Base-by-base conservation (phyloP, 2,329 filamentous ascomycete genomes). In the Verticillium tricorpus region DNA sequence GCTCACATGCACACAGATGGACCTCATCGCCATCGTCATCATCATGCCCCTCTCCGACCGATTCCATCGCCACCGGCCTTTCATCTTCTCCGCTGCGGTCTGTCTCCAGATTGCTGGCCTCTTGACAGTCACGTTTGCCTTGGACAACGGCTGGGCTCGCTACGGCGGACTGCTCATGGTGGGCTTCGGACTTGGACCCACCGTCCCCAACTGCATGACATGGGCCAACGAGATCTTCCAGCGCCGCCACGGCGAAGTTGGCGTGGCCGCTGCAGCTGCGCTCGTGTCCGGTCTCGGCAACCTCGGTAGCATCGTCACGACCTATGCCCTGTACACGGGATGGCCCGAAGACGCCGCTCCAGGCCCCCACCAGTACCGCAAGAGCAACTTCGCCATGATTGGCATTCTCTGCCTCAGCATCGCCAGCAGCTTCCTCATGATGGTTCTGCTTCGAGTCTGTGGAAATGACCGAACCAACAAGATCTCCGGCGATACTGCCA, bases 161-260 rank as follows among this genome's bases (percentile, higher is more conserved):
- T 97, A 97, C 72, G 91, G 90, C 57, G 93, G 93, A 4, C 85
- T 97, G n/a, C 79, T 97, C 58, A 89, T 97, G 77, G 89, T 97
- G 39, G 93, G 93, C 5, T 96, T 96, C 70, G 93, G 93, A 0
- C 87, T 97, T 2, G 93, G 93, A 1, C 93, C 93, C 3, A 96
- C 93, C 0, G 92, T 96, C 1, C 93, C 93, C 12, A 94, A 94
- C 70, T 94, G 91, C 74, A 97, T 97, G 93, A 89, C 92, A 39
- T 96, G 93, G 93, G 92, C 91, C 35, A 91, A 88, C 65, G 91
- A 96, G 76, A 89, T 96, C 70, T 97, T 97, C 80, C 92, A 96
- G 77, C 85, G 85, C 35, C 89, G 93, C 14, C 93, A 97, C 71
- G 92, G 93, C 56, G 93, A 97, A 75, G 91, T 97, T 25, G 93